Evolutionary conservation across 306 rosid species (phyloP).

Genomic region (Purshia tridentata): DNA sequence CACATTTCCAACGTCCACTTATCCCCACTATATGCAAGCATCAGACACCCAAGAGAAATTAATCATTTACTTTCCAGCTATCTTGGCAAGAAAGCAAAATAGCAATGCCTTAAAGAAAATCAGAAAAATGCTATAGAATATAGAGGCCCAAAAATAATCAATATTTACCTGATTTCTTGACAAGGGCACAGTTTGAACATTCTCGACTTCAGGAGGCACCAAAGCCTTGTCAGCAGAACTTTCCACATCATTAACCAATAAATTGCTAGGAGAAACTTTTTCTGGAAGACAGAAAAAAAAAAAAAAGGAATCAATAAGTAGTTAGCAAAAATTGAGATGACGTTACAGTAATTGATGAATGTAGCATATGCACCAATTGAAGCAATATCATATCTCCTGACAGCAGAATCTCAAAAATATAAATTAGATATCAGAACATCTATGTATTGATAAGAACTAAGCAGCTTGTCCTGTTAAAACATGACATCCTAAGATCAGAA

Average conservation of each 20-base stretch:
- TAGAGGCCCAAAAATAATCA: conserved; percentile 6
- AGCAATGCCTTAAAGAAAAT: neutral
- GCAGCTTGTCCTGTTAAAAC: conserved; percentile 2
- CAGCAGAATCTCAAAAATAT: neutral
- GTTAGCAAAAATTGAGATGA: neutral
- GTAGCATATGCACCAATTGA: neutral
- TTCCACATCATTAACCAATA: conserved; percentile 15
- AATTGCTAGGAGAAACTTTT: conserved; percentile 27
- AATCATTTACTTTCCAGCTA: neutral
- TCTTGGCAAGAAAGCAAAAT: neutral
- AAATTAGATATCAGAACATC: neutral
- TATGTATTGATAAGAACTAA: neutral
- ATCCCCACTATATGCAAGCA: neutral
- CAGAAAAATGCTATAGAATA: neutral
- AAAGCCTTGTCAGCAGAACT: conserved; percentile 34
- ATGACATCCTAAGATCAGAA: neutral
- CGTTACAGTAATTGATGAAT: neutral
- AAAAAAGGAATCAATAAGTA: conserved; percentile 13
- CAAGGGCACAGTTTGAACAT: conserved; percentile 39
- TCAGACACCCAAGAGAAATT: neutral
- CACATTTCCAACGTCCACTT: too few relatives aligned
- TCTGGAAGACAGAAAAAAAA: conserved; percentile 19
- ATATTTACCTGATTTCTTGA: conserved; percentile 53
- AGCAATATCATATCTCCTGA: neutral
- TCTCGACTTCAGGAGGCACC: conserved; percentile 32